Percentiles rank a stretch among this genome's conserved stretches.
Conservation (phyloP, 129 eudicot genomes). For the Helianthus tuberosus region DNA sequence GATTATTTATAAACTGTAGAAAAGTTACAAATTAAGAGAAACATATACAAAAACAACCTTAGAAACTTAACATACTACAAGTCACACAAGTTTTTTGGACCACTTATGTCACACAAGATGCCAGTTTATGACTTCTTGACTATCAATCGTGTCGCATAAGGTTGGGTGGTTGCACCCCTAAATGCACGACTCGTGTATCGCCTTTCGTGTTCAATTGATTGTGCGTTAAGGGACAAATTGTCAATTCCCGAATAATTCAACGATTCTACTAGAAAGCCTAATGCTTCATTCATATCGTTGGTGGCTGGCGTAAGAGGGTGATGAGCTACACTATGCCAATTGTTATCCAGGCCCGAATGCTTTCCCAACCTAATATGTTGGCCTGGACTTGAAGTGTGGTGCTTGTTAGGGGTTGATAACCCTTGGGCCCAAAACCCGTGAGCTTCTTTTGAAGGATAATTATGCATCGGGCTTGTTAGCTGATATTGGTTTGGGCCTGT, state of each 20-base stretch:
- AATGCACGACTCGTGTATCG: neutral
- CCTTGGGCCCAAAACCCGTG: neutral
- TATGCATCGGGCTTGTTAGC: neutral
- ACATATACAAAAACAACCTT: neutral
- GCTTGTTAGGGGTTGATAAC: constrained; percentile 11
- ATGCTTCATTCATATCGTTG: constrained; percentile 21
- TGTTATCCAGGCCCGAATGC: constrained; percentile 7
- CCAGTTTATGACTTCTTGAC: neutral
- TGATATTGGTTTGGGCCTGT: too few relatives aligned
- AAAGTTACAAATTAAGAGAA: too few relatives aligned
- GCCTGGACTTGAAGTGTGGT: neutral
- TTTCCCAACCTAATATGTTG: neutral
- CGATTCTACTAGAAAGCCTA: constrained; percentile 6
- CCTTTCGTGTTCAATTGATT: constrained; percentile 6
- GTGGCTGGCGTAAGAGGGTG: constrained; percentile 19
- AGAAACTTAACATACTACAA: neutral
- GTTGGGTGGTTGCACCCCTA: neutral
- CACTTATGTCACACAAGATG: neutral
- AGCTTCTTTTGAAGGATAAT: neutral
- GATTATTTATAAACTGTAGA: too few relatives aligned
- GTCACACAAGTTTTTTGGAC: neutral
- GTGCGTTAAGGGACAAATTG: neutral
- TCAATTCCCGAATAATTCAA: neutral
- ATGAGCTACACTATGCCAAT: constrained; percentile 18
- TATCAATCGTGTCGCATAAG: constrained; percentile 5